Base-by-base conservation (phyloP, 495 filamentous ascomycete species). In the Hypoxylon lienhwacheense region DNA sequence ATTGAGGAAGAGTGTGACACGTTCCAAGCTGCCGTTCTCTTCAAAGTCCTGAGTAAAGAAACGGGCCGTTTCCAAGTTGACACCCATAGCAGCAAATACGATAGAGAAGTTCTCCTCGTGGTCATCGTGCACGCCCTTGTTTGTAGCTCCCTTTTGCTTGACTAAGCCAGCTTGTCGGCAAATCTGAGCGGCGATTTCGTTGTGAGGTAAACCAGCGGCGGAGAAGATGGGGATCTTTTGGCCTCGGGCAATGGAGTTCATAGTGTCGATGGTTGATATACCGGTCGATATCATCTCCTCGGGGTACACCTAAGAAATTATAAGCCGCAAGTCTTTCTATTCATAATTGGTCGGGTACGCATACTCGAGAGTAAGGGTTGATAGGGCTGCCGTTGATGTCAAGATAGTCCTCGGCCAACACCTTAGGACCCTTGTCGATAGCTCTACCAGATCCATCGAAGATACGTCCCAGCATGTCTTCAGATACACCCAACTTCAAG, bases 151-250 rank as follows among this genome's bases (percentile, higher is more conserved):
- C 44, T 91, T 86, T 61, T 84, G 82, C 58, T 88, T 85, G 58
- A 96, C 95, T 69, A 99, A 73, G 71, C 92, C 81, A 56, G 95
- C 95, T 73, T 99, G 95, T 60, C 95, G 84, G 79, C 89, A 95
- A 70, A 99, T 97, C 71, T 95, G 89, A 35, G 95, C 95, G 44
- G 95, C 95, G 63, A 99, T 96, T 76, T 99, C 95, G 73, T 97
- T 97, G 73, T 99, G 95, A 4, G 95, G 95, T 45, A 99, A 80
- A 90, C 95, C 95, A 44, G 95, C 85, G 36, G 95, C 91, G 5
- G 95, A 97, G 84, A 99, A 99, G 67, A 99, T 99, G 47, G 95
- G 95, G 57, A 99, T 99, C 80, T 99, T 99, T 74, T 99, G 95
- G 52, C 95, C 95, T 79, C 95, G 91, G 59, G 95, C 93, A 71